Conservation (phyloP, 2,329 filamentous ascomycete species). For the Colletotrichum chlorophyti region DNA sequence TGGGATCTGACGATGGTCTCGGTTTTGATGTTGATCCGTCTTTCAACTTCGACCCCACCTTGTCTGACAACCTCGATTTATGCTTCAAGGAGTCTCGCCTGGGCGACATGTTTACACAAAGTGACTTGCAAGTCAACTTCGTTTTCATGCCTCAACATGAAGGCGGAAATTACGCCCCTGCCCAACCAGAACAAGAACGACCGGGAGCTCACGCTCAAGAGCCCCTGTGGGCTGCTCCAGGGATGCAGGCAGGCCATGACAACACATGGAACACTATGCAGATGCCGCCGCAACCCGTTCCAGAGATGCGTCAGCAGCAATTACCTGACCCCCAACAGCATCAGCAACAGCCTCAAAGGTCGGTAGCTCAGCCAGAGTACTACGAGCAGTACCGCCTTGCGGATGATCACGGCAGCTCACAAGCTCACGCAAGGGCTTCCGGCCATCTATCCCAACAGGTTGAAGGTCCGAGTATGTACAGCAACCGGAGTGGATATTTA, state of each 20-base stretch:
- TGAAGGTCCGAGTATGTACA: conserved; percentile 7
- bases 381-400: conserved; percentile 19
- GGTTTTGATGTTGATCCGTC: conserved; percentile 1
- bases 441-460: not conserved
- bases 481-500: not conserved
- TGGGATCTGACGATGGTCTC: conserved; percentile 15
- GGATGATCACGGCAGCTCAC: conserved; percentile 6
- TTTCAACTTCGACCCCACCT: not conserved
- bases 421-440: not conserved
- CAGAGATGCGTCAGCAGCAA: conserved; percentile 19
- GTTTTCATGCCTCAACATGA: conserved; percentile 19
- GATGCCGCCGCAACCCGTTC: conserved; percentile 11
- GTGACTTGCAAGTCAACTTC: conserved; percentile 23
- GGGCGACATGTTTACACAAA: not conserved
- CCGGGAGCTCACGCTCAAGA: conserved; percentile 5
- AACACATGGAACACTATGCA: conserved; percentile 20
- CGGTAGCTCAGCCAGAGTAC: conserved; percentile 9
- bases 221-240: conserved; percentile 10
- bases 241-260: conserved; percentile 1
- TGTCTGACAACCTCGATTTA: conserved; percentile 1
- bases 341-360: conserved; percentile 9
- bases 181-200: conserved; percentile 16
- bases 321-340: conserved; percentile 13
- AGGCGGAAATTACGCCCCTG: not conserved
- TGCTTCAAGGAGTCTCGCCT: conserved; percentile 7